Evolutionary conservation across 2,329 filamentous ascomycete genomes (phyloP), one percentile per base, ranked within the genome.

Genomic region (Fusarium sp.): DNA sequence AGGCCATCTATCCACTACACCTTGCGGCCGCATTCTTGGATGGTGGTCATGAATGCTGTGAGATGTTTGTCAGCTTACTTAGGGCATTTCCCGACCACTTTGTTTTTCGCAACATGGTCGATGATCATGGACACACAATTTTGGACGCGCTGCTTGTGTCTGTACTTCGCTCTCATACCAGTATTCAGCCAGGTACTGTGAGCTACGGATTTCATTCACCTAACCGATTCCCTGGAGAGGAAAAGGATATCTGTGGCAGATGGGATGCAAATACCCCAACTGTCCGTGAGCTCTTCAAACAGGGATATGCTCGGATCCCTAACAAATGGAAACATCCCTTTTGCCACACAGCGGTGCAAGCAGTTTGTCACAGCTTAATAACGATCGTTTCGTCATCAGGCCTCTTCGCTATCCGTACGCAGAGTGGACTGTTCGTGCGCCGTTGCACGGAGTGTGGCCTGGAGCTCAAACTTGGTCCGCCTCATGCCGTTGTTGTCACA

Each of bases 211-310:
- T 73, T 24, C 46, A 46, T 1, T 51, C 55, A 2, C n/a, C 27
- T 0, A 59, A 24, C 1, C 56, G 65, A 3, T 73, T 69, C 33
- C 66, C 71, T 1, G 69, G 69, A 1, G 69, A 73, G 42, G 66
- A 73, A n/a, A 58, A 57, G 2, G 71, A 73, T 7, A 67, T 71
- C 2, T 73, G 71, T 5, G 69, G 71, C 0, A 64, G 71, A 46
- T 73, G 71, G 71, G 66, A 73, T 22, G 55, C 31, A 2, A 44
- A 58, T 0, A 49, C 16, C 1, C 8, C 60, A 0, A 14, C 8
- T 1, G 27, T 73, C 3, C 56, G 56, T 0, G 22, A 57, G 4
- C 56, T 71, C 1, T 69, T 71, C 17, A 29, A 36, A 0, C 17
- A 65, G 2, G 71, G 71, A 11, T 62, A 51, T 36, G 38, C 59